These are phyloP conservation scores for Clonostachys chloroleuca DNA, from an alignment of 2,329 filamentous ascomycete genomes.

Conservation along the genomic window DNA sequence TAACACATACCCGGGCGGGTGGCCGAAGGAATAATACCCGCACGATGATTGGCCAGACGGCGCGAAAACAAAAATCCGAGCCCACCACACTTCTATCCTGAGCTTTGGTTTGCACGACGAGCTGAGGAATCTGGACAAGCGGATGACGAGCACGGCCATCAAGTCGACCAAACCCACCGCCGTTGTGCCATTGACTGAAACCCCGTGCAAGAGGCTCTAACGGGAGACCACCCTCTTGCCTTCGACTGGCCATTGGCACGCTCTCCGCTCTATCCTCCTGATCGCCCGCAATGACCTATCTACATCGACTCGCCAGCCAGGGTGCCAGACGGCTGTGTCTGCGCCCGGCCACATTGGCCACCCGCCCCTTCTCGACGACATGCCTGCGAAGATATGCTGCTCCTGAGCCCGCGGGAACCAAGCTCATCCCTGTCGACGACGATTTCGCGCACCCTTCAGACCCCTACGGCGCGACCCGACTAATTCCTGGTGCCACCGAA, in stretches of 20 bases:
- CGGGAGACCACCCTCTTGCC: conserved; percentile 19
- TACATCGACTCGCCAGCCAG: conserved; percentile 69
- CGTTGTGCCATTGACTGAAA: conserved; percentile 21
- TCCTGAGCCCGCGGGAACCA: conserved; percentile 45
- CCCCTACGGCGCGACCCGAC: conserved; percentile 40
- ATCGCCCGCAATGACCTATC: conserved; percentile 54
- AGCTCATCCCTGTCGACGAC: conserved; percentile 60
- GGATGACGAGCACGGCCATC: conserved; percentile 23
- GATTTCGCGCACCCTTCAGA: conserved; percentile 53
- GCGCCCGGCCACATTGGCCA: conserved; percentile 29
- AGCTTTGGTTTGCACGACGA: too few species aligned
- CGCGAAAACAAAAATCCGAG: conserved; percentile 23
- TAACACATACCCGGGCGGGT: too few species aligned
- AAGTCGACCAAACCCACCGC: conserved; percentile 12
- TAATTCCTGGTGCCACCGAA: conserved; percentile 34
- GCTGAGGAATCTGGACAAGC: conserved; percentile 4
- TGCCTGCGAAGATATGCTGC: conserved; percentile 59
- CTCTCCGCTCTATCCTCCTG: conserved; percentile 16
- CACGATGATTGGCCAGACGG: conserved; percentile 16
- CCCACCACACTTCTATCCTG: conserved; percentile 10
- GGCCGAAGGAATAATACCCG: conserved; percentile 16
- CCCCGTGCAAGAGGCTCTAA: conserved; percentile 25
- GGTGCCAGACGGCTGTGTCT: conserved; percentile 65
- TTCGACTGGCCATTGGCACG: conserved; percentile 11
- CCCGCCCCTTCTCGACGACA: conserved; percentile 63